A percentile compares a stretch with the other conserved stretches of the same genome.
These are phyloP conservation scores for Rugonectria rugulosa DNA, from an alignment of 2,329 filamentous ascomycete species.

Conservation along the genomic window DNA sequence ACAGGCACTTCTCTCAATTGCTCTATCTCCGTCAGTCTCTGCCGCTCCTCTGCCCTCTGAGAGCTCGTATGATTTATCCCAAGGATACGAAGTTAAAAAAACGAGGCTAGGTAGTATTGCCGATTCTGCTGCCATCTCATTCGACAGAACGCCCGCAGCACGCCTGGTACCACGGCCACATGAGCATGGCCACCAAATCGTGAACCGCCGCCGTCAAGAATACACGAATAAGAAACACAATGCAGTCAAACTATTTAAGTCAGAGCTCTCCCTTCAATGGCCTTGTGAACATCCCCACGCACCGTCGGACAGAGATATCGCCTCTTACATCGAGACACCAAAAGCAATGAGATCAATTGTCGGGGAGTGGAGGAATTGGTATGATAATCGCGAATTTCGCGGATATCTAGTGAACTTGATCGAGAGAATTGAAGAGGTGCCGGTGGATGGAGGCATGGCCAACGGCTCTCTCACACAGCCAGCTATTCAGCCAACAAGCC, in stretches of 20 bases:
- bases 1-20: slow-evolving; percentile 24
- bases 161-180: background rate
- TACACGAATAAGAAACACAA: background rate
- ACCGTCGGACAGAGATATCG: too few species aligned
- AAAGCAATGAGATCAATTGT: too few species aligned
- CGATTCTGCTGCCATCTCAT: background rate
- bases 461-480: background rate
- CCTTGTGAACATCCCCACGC: too few species aligned
- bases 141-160: background rate
- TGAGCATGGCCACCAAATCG: background rate
- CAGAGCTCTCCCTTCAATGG: too few species aligned
- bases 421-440: too few species aligned
- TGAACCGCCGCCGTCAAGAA: background rate
- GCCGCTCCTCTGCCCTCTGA: background rate
- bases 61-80: background rate
- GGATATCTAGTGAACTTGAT: too few species aligned
- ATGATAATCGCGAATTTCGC: too few species aligned
- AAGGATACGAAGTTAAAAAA: slow-evolving; percentile 1
- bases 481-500: too few species aligned
- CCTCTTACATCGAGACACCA: too few species aligned
- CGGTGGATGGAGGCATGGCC: background rate
- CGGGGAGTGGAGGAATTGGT: too few species aligned
- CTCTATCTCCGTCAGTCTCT: background rate
- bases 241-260: too few species aligned
- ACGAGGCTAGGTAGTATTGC: background rate